These are phyloP conservation scores for Aspergillus incahuasiensis DNA, from an alignment of 495 filamentous ascomycete species.

Conservation along the genomic window DNA sequence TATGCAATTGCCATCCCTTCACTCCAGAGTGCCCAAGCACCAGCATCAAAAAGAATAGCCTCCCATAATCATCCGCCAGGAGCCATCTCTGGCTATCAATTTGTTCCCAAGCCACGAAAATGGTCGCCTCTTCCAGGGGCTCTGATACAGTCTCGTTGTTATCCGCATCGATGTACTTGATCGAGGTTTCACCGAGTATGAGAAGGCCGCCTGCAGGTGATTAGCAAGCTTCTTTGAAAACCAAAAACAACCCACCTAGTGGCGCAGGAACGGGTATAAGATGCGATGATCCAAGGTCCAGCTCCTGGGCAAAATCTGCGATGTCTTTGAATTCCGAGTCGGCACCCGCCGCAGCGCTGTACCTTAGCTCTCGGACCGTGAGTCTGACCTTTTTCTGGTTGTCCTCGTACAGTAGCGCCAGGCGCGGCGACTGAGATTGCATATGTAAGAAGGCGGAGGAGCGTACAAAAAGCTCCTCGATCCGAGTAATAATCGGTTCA, in stretches of 20 bases:
- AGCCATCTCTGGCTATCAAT: constrained; percentile 77
- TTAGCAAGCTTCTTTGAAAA: constrained; percentile 4
- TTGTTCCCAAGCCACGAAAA: constrained; percentile 85
- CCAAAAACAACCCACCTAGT: constrained; percentile 36
- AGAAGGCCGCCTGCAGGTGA: constrained; percentile 60
- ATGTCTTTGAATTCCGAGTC: constrained; percentile 50
- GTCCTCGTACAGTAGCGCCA: constrained; percentile 83
- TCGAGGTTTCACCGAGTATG: constrained; percentile 76
- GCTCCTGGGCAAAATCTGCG: constrained; percentile 49
- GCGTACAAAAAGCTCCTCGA: constrained; percentile 83
- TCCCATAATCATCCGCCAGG: constrained; percentile 85
- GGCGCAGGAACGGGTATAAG: constrained; percentile 77
- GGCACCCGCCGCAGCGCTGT: constrained; percentile 39
- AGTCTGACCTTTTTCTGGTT: constrained; percentile 58
- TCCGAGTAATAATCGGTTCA: constrained; percentile 64
- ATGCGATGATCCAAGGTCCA: constrained; percentile 71
- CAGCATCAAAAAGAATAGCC: constrained; percentile 73
- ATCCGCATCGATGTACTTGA: constrained; percentile 75
- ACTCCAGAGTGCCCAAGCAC: constrained; percentile 57
- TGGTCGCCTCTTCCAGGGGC: constrained; percentile 62
- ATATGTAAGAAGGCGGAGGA: constrained; percentile 77
- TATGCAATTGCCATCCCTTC: constrained; percentile 58
- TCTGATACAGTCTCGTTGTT: constrained; percentile 58
- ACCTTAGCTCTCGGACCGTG: constrained; percentile 54
- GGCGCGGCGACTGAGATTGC: constrained; percentile 61